Base-by-base conservation (phyloP, 176 grass and related monocot species). In the Saccharum spontaneum region DNA sequence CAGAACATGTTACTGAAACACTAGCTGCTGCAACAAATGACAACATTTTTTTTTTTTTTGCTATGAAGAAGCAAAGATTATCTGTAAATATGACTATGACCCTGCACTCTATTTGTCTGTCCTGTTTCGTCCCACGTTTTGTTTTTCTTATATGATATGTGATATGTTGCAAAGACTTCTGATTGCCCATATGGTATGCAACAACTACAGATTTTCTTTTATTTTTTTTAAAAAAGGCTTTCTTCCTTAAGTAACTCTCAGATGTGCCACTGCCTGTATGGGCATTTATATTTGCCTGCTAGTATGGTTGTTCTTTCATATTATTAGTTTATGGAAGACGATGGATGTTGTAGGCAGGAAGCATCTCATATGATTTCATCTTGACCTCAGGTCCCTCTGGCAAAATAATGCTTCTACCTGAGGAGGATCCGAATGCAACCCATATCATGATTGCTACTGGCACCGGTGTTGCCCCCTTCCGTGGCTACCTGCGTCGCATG, bases 371-470 rank as follows among this genome's bases (percentile, higher is more conserved):
- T 30, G 16, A 75, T 70, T 84, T 64, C 20, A 52, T 75, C 33
- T 33, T 33, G 49, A 76, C 8, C 73, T 83, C 84, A 99, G 93
- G 97, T 20, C 97, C 97, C 26, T 95, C 97, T 49, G 97, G 93
- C 77, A 99, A 99, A 85, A 96, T 99, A 79, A 99, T 99, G 97
- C 89, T 99, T 26, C 85, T 99, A 63, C 97, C 97, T 72, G 91
- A 99, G 87, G 90, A 88, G 50, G 76, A 99, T 76, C 97, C 90
- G 64, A 99, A 89, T 68, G 88, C 91, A 66, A 99, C 91, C 79
- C 93, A 99, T 78, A 96, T 99, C 74, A 99, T 99, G 93, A 99
- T 99, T 54, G 93, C 93, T 41, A 95, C 96, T 38, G 96, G 96
- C 54, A 99, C 97, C 1, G 97, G 93, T 74, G 86, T 99, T 81